phyloP scores from a whole-genome alignment of 441 rosid genomes.

The Arabidopsis lyrata region DNA sequence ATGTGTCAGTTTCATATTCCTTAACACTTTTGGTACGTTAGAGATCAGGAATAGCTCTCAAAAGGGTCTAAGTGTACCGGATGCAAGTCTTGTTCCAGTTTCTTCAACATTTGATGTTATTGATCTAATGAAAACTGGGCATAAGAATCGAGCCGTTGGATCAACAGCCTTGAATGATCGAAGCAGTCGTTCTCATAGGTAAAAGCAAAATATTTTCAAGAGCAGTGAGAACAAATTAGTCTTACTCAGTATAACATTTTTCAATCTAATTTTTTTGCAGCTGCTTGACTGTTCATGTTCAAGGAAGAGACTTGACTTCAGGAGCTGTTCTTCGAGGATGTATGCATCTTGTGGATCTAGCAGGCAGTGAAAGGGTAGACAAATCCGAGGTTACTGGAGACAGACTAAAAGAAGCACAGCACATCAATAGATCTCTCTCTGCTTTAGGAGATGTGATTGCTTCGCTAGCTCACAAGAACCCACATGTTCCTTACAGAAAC shows the following conservation, averaged over 20 bases:
- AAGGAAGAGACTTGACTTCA: constrained; percentile 82
- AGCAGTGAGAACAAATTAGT: constrained; percentile 15
- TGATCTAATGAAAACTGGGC: constrained; percentile 85
- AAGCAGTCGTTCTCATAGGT: constrained; percentile 97
- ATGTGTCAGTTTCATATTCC: constrained; percentile 43
- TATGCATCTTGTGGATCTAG: constrained; percentile 92
- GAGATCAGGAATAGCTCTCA: constrained; percentile 90
- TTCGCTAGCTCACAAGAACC: constrained; percentile 88
- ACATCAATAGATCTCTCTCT: constrained; percentile 87
- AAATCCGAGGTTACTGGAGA: constrained; percentile 94
- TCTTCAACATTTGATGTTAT: constrained; percentile 83
- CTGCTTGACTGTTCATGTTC: constrained; percentile 91
- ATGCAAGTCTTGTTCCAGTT: constrained; percentile 79
- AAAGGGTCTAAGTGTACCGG: constrained; percentile 85
- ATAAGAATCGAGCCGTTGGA: constrained; percentile 81
- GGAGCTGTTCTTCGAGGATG: constrained; percentile 77
- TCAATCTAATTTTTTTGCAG: constrained; percentile 49
- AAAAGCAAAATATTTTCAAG: constrained; percentile 25
- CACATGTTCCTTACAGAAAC: constrained; percentile 89
- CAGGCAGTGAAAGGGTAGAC: constrained; percentile 91
- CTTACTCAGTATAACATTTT: constrained; percentile 16
- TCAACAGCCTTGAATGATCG: constrained; percentile 92
- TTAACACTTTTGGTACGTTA: constrained; percentile 66
- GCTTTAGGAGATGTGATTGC: constrained; percentile 94
- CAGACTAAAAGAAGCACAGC: constrained; percentile 87